These are phyloP conservation scores for Sungouiozyma intestinalis DNA, from an alignment of 805 yeast genomes.

Conservation along the genomic window DNA sequence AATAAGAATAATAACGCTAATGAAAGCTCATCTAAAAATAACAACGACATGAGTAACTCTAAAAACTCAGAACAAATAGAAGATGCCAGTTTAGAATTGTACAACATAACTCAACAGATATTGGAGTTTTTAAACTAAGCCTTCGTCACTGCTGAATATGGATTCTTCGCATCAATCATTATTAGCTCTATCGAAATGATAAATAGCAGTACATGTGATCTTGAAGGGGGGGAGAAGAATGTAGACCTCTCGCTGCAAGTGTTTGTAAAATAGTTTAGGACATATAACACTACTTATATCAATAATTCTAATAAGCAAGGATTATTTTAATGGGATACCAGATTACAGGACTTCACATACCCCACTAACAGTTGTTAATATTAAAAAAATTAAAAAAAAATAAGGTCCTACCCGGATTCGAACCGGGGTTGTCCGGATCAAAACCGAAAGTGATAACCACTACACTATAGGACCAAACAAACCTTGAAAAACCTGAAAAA, in stretches of 20 bases:
- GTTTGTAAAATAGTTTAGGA: background rate
- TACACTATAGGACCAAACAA: constrained; percentile 43
- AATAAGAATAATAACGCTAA: constrained; percentile 8
- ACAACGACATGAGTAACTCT: constrained; percentile 17
- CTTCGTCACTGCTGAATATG: background rate
- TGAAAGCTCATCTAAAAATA: constrained; percentile 14
- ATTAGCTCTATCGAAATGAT: background rate
- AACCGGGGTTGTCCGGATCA: constrained; percentile 78
- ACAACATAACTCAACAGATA: constrained; percentile 58
- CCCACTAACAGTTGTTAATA: no score
- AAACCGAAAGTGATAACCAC: constrained; percentile 76
- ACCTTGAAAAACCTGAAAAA: no score
- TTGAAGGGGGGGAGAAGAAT: no score
- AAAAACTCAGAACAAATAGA: constrained; percentile 35
- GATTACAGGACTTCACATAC: no score
- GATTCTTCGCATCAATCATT: background rate
- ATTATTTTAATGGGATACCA: no score
- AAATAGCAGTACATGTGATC: background rate
- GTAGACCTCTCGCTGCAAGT: no score
- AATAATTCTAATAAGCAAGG: background rate
- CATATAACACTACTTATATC: background rate
- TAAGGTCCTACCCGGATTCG: constrained; percentile 77
- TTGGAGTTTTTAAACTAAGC: constrained; percentile 34
- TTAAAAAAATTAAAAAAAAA: constrained; percentile 10
- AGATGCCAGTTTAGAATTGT: constrained; percentile 55